Evolutionary conservation across 129 eudicot genomes (phyloP).

Genomic region (Smallanthus sonchifolius): DNA sequence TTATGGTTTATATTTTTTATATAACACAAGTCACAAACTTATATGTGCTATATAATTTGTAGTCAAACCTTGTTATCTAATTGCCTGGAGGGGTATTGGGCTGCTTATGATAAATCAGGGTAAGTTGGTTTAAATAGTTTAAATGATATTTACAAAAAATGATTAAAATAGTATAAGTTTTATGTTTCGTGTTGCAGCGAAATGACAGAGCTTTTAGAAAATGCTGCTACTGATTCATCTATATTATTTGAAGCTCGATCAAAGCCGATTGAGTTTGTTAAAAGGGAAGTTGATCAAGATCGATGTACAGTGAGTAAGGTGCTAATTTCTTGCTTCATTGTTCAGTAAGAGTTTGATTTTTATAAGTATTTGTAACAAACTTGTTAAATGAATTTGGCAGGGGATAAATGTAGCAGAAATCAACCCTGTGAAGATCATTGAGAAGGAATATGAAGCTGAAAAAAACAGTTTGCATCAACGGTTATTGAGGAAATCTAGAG

Average conservation of each 20-base stretch:
- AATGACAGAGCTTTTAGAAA: conserved; percentile 32
- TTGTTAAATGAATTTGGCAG: conserved; percentile 28
- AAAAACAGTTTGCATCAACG: conserved; percentile 32
- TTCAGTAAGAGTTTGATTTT: not conserved
- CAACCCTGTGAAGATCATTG: conserved; percentile 11
- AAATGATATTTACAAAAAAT: not conserved
- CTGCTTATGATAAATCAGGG: conserved; percentile 75
- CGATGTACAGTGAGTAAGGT: conserved; percentile 36
- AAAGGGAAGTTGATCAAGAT: conserved; percentile 30
- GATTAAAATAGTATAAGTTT: not conserved
- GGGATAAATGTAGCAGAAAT: conserved; percentile 14
- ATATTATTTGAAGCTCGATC: conserved; percentile 21
- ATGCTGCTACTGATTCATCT: conserved; percentile 17
- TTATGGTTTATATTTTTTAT: not conserved
- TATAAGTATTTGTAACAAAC: not conserved
- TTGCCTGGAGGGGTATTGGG: conserved; percentile 82
- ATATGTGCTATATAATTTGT: not conserved
- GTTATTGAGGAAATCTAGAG: conserved; percentile 38
- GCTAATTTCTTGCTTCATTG: not conserved
- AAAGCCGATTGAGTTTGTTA: conserved; percentile 35
- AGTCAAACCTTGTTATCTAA: conserved; percentile 67
- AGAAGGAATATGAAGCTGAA: conserved; percentile 5
- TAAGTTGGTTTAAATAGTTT: conserved; percentile 20
- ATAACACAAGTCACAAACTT: not conserved
- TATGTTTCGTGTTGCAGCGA: conserved; percentile 24